phyloP scores from a whole-genome alignment of 768 basidiomycete genomes.

The Amanita brunnescens region DNA sequence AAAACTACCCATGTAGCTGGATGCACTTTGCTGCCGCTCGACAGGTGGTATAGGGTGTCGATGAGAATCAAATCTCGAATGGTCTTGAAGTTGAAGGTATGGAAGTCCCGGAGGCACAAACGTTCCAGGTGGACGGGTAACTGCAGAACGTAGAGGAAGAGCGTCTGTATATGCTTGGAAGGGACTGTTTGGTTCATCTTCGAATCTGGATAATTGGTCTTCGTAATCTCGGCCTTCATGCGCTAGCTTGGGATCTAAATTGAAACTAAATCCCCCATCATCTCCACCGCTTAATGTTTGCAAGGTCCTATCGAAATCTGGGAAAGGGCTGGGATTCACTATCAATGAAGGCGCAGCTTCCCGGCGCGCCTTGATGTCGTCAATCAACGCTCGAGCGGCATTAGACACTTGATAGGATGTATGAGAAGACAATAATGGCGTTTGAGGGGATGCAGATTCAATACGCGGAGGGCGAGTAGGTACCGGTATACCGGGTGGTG shows the following conservation, averaged over 20 bases:
- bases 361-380: constrained; percentile 72
- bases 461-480: constrained; percentile 42
- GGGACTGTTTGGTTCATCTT: constrained; percentile 39
- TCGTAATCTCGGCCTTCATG: constrained; percentile 33
- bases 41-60: constrained; percentile 25
- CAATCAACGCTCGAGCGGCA: constrained; percentile 75
- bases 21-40: constrained; percentile 38
- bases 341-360: constrained; percentile 40
- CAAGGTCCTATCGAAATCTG: constrained; percentile 81
- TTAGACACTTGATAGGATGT: constrained; percentile 81
- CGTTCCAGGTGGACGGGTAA: constrained; percentile 24
- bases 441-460: constrained; percentile 43
- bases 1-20: constrained; percentile 65
- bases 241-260: constrained; percentile 71
- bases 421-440: constrained; percentile 43
- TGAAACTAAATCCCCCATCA: constrained; percentile 76
- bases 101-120: constrained; percentile 46
- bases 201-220: constrained; percentile 42
- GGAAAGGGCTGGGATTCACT: constrained; percentile 59
- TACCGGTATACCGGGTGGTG: constrained; percentile 57
- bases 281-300: constrained; percentile 61
- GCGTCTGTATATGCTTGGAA: constrained; percentile 63
- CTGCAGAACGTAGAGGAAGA: constrained; percentile 42
- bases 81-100: constrained; percentile 38
- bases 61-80: constrained; percentile 50